These are phyloP conservation scores for Populus pruinosa DNA, from an alignment of 345 rosid genomes.

Conservation along the genomic window DNA sequence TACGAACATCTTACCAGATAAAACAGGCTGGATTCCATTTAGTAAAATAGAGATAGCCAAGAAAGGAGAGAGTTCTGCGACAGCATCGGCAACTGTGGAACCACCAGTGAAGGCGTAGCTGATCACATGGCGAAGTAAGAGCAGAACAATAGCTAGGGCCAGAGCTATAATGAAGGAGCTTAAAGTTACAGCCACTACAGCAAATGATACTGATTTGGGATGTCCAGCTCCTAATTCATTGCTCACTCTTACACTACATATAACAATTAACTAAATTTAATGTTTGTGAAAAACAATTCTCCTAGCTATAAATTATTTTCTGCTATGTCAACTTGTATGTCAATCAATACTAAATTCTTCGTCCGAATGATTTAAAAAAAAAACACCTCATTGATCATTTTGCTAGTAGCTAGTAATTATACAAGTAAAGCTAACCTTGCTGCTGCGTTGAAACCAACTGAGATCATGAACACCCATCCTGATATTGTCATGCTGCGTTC, in stretches of 20 bases:
- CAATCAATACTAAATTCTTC: no score
- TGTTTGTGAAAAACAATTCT: no score
- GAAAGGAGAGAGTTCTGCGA: slow-evolving; percentile 38
- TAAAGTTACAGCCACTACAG: slow-evolving; percentile 30
- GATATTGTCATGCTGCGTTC: no score
- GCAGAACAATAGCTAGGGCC: slow-evolving; percentile 22
- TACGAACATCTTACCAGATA: slow-evolving; percentile 28
- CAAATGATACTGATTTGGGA: slow-evolving; percentile 37
- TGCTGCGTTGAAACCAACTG: no score
- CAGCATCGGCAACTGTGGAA: slow-evolving; percentile 34
- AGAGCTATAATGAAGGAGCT: slow-evolving; percentile 30
- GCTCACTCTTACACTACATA: slow-evolving; percentile 37
- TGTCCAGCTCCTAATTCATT: slow-evolving; percentile 47
- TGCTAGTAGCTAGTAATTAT: no score
- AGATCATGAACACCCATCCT: no score
- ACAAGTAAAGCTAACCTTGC: not conserved
- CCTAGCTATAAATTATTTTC: no score
- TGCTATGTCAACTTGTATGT: not conserved
- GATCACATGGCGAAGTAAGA: slow-evolving; percentile 35
- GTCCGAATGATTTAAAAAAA: no score
- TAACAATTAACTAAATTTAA: not conserved
- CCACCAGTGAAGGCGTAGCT: slow-evolving; percentile 47
- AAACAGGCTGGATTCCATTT: slow-evolving; percentile 43
- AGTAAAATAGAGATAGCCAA: slow-evolving; percentile 37
- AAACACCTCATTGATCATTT: no score